phyloP scores from a whole-genome alignment of 164 flowering plant genomes.

The Magnolia kwangsiensis region DNA sequence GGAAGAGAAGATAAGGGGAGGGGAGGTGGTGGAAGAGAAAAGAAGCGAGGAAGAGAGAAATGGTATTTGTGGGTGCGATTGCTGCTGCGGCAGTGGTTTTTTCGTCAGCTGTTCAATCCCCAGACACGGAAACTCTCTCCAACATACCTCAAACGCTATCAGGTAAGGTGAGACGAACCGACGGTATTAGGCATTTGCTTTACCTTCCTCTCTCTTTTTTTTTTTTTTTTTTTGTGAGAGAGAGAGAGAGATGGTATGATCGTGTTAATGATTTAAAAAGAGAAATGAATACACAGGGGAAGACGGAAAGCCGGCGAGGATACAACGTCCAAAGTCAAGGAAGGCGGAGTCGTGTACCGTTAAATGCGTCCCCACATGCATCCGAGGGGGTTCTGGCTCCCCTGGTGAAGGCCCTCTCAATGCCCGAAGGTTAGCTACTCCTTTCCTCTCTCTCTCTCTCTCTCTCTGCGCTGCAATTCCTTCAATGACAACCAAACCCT shows the following conservation, averaged over 20 bases:
- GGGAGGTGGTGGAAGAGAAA: background rate
- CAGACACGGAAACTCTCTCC: constrained; percentile 47
- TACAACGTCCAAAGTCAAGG: constrained; percentile 72
- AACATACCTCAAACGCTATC: constrained; percentile 75
- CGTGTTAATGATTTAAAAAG: background rate
- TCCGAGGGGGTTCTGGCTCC: constrained; percentile 77
- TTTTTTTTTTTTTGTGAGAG: no score
- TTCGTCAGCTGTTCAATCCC: constrained; percentile 11
- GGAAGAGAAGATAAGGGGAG: background rate
- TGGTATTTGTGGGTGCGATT: constrained; percentile 14
- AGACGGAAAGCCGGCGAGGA: constrained; percentile 52
- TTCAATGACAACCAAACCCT: no score
- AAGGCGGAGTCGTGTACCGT: constrained; percentile 77
- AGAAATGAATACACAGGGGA: constrained; percentile 10
- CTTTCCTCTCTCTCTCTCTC: no score
- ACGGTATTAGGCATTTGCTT: no score
- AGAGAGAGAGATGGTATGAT: background rate
- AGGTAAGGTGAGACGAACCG: constrained; percentile 6
- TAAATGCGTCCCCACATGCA: constrained; percentile 82
- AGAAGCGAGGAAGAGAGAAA: background rate
- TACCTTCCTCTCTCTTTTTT: no score
- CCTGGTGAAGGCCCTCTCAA: constrained; percentile 93
- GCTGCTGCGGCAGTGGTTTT: constrained; percentile 29
- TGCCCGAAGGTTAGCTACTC: constrained; percentile 44
- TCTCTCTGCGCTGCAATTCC: no score